A percentile compares a stretch with the other conserved stretches of the same genome.
These are phyloP conservation scores for Phialophora macrospora DNA, from an alignment of 2,329 filamentous ascomycete genomes.

Conservation along the genomic window DNA sequence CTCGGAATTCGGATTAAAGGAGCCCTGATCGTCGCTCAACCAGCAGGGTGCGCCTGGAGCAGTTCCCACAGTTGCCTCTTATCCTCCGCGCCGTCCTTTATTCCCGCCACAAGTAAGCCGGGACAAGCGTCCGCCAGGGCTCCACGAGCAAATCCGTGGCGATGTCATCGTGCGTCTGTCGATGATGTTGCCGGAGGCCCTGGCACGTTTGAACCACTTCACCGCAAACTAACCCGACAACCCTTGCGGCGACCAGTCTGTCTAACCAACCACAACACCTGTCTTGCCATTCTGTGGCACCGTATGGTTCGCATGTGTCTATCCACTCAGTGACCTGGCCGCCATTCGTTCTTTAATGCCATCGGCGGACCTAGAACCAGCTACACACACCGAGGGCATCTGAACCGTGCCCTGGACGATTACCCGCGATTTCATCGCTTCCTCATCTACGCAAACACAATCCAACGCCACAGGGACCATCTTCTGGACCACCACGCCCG, in stretches of 20 bases:
- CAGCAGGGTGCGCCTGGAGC: not conserved
- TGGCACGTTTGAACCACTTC: not conserved
- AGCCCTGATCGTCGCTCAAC: not conserved
- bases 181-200: not conserved
- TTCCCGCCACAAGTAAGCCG: not conserved
- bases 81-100: not conserved
- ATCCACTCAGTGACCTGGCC: slow-evolving; percentile 2
- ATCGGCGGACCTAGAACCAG: slow-evolving; percentile 16
- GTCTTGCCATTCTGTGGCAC: slow-evolving; percentile 11
- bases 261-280: slow-evolving; percentile 17
- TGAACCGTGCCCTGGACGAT: not conserved
- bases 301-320: slow-evolving; percentile 6
- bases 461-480: slow-evolving; percentile 10
- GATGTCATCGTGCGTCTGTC: slow-evolving; percentile 19
- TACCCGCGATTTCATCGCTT: slow-evolving; percentile 7
- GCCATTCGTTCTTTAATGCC: not conserved
- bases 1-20: not conserved
- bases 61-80: not conserved
- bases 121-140: not conserved
- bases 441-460: slow-evolving; percentile 9
- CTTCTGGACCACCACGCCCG: slow-evolving; percentile 11
- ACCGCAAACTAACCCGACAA: not conserved
- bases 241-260: not conserved
- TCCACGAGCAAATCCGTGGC: not conserved
- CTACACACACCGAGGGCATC: slow-evolving; percentile 3